These are phyloP conservation scores for Colletotrichum godetiae DNA, from an alignment of 2,329 filamentous ascomycete genomes.

Conservation along the genomic window DNA sequence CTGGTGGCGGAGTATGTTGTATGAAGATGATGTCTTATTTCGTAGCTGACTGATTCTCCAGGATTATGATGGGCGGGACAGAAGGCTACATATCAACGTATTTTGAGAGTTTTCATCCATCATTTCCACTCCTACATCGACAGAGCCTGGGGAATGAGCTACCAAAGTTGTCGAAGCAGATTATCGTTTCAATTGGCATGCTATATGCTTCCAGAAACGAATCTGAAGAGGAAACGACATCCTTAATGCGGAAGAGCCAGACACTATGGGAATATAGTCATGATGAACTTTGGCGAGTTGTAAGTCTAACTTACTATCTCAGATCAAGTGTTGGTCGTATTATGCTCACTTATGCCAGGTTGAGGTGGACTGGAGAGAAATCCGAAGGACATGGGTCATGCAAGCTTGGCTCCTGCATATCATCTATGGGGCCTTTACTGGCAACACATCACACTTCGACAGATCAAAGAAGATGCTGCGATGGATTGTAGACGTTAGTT, in stretches of 20 bases:
- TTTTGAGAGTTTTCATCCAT: conserved; percentile 40
- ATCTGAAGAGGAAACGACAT: conserved; percentile 17
- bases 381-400: conserved; percentile 42
- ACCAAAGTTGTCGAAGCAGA: conserved; percentile 25
- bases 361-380: conserved; percentile 37
- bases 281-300: conserved; percentile 29
- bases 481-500: conserved; percentile 42
- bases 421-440: conserved; percentile 44
- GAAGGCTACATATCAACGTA: conserved; percentile 36
- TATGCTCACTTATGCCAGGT: conserved; percentile 35
- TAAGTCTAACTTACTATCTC: background rate
- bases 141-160: conserved; percentile 31
- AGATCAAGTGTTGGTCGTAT: background rate
- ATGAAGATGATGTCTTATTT: background rate
- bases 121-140: conserved; percentile 39
- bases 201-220: conserved; percentile 35
- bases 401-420: conserved; percentile 45
- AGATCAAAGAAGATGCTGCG: conserved; percentile 43
- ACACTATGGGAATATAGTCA: conserved; percentile 37
- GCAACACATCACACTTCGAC: conserved; percentile 39
- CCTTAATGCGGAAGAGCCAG: conserved; percentile 31
- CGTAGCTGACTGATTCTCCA: background rate
- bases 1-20: background rate
- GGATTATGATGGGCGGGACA: background rate
- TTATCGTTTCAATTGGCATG: conserved; percentile 37